phyloP scores from a whole-genome alignment of 108 stramenopile genomes.

The Hondaea fermentalgiana region DNA sequence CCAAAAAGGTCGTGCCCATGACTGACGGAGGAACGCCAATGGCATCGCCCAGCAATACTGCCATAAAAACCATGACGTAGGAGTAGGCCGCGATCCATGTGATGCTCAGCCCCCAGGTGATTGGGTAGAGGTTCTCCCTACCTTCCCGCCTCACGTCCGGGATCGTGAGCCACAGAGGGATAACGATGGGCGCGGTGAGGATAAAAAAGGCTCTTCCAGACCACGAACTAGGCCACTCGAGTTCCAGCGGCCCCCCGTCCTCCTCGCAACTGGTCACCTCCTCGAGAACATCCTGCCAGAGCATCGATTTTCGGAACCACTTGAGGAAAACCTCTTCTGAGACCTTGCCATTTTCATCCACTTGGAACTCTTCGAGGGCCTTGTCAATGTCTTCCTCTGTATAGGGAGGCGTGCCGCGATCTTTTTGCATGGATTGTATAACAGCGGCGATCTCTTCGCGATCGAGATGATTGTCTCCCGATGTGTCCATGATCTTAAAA shows the following conservation, averaged over 20 bases:
- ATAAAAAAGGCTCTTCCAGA: constrained; percentile 46
- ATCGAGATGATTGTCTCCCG: not conserved
- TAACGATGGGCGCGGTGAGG: constrained; percentile 57
- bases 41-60: constrained; percentile 17
- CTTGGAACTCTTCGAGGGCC: constrained; percentile 54
- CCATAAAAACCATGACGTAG: constrained; percentile 71
- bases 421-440: not conserved
- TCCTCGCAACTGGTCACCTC: constrained; percentile 54
- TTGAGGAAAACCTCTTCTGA: constrained; percentile 54
- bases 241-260: constrained; percentile 41
- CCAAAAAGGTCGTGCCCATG: constrained; percentile 47
- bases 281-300: constrained; percentile 54
- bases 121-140: constrained; percentile 60
- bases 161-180: constrained; percentile 54
- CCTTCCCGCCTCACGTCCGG: constrained; percentile 66
- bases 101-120: constrained; percentile 67
- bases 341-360: constrained; percentile 45
- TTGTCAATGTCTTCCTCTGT: constrained; percentile 54
- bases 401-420: constrained; percentile 28
- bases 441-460: not conserved
- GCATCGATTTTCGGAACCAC: constrained; percentile 58
- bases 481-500: not conserved
- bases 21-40: constrained; percentile 37
- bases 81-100: constrained; percentile 72
- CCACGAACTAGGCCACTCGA: constrained; percentile 29